These are phyloP conservation scores for Coemansia sp. DNA, from an alignment of 371 early-diverging fungal species.

Conservation along the genomic window DNA sequence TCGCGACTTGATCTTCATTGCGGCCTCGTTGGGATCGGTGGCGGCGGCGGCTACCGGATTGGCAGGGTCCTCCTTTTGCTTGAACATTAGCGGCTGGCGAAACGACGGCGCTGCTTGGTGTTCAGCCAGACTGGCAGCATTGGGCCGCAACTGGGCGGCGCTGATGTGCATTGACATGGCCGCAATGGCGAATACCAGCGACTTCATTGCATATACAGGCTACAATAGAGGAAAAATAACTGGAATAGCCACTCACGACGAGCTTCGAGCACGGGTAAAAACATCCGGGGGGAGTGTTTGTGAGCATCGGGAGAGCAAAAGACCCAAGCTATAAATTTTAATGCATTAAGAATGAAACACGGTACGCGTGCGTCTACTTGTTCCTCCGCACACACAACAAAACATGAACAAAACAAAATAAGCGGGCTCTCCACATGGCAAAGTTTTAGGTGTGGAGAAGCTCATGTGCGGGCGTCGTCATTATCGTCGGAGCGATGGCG, in stretches of 20 bases:
- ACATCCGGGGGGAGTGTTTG: no score
- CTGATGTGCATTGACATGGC: no score
- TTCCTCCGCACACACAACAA: background rate
- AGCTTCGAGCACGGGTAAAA: no score
- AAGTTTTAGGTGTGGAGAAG: slow-evolving; percentile 1
- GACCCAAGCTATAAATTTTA: background rate
- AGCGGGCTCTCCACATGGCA: background rate
- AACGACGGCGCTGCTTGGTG: background rate
- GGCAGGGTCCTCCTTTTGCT: slow-evolving; percentile 32
- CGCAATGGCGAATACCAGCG: no score
- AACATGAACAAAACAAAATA: no score
- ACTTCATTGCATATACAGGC: no score
- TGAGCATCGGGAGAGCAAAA: no score
- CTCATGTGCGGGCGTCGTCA: slow-evolving; percentile 2
- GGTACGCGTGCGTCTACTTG: background rate
- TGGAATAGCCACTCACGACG: no score
- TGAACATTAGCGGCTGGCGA: slow-evolving; percentile 9
- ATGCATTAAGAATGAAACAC: background rate
- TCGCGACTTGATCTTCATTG: slow-evolving; percentile 38
- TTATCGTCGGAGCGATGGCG: slow-evolving; percentile 18
- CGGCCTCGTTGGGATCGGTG: slow-evolving; percentile 42
- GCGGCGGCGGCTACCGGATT: slow-evolving; percentile 47
- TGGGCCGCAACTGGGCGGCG: no score
- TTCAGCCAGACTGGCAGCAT: background rate
- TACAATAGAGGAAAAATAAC: no score